These are phyloP conservation scores for Tetrahymena malaccensis DNA, from an alignment of 73 alveolate species.

Conservation along the genomic window DNA sequence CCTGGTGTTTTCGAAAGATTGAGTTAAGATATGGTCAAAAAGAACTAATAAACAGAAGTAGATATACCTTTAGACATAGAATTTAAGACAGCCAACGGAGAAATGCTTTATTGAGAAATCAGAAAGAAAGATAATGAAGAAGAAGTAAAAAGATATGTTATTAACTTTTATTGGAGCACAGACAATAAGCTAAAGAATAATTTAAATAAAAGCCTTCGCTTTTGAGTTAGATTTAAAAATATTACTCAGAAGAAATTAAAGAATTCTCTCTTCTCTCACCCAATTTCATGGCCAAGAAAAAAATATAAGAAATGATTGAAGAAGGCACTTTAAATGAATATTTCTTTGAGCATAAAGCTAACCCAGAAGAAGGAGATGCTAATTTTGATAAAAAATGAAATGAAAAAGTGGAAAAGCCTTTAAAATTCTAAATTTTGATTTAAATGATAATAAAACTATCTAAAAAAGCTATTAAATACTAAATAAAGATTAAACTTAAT, in stretches of 20 bases:
- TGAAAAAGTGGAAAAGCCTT: conserved; percentile 28
- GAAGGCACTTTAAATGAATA: not conserved
- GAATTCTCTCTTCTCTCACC: conserved; percentile 35
- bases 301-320: conserved; percentile 3
- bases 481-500: no score
- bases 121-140: not conserved
- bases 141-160: not conserved
- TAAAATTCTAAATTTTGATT: not conserved
- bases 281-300: conserved; percentile 5
- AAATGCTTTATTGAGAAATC: not conserved
- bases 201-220: not conserved
- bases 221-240: not conserved
- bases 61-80: not conserved
- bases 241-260: conserved; percentile 30
- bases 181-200: not conserved
- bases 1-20: not conserved
- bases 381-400: conserved; percentile 9
- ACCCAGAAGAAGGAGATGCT: conserved; percentile 19
- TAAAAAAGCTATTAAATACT: no score
- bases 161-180: not conserved
- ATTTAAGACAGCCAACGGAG: not conserved
- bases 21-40: not conserved
- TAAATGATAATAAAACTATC: no score
- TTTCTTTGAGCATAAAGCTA: conserved; percentile 11
- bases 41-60: not conserved